A percentile compares a stretch with the other conserved stretches of the same genome.
Evolutionary conservation across 352 stramenopile genomes (phyloP).

Genomic region (Plasmopara halstedii): DNA sequence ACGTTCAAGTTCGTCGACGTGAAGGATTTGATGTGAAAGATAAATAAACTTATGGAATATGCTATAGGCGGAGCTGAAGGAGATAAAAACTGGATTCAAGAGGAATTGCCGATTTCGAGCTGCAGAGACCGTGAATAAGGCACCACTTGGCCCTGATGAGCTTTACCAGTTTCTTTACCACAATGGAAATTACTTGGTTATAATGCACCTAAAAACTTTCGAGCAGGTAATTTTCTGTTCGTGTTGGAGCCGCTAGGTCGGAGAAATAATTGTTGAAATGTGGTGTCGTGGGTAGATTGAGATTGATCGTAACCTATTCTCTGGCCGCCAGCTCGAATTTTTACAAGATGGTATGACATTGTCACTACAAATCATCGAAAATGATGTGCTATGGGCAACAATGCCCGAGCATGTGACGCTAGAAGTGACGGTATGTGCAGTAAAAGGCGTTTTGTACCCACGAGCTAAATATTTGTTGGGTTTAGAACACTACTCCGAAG

Average conservation of each 20-base stretch:
- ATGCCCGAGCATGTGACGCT: constrained; percentile 80
- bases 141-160: constrained; percentile 59
- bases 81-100: constrained; percentile 82
- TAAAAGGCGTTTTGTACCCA: background rate
- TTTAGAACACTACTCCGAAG: constrained; percentile 69
- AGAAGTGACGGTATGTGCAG: constrained; percentile 42
- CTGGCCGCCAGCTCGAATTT: constrained; percentile 67
- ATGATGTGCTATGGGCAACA: constrained; percentile 77
- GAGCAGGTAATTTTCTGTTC: constrained; percentile 52
- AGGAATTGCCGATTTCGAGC: constrained; percentile 78
- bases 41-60: background rate
- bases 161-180: constrained; percentile 81
- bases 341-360: constrained; percentile 72
- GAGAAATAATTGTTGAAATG: background rate
- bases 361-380: constrained; percentile 79
- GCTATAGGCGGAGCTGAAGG: constrained; percentile 66
- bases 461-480: too few relatives aligned
- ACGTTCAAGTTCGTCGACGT: constrained; percentile 43
- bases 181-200: constrained; percentile 64
- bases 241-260: background rate
- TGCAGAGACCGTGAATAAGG: constrained; percentile 74
- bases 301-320: constrained; percentile 60
- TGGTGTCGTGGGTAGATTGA: constrained; percentile 41
- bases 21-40: background rate
- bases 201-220: constrained; percentile 78